Conservation (phyloP, 345 rosid genomes). For the Abelmoschus esculentus region DNA sequence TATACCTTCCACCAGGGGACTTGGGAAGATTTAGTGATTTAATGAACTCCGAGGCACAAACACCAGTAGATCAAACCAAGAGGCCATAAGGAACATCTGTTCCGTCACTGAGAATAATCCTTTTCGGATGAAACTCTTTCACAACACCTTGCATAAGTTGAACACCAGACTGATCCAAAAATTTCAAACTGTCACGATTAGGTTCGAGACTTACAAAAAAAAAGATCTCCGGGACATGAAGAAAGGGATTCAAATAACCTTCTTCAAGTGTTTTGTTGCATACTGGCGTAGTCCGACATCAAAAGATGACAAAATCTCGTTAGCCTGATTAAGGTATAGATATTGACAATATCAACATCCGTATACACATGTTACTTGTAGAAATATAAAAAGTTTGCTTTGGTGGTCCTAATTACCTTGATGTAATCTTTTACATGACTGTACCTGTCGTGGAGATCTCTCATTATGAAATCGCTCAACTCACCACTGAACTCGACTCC, state of each 20-base stretch:
- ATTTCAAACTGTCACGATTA: slow-evolving; percentile 6
- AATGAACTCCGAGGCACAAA: slow-evolving; percentile 66
- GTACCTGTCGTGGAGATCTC: slow-evolving; percentile 67
- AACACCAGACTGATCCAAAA: slow-evolving; percentile 1
- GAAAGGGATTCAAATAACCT: slow-evolving; percentile 27
- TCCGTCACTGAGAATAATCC: slow-evolving; percentile 48
- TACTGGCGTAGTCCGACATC: slow-evolving; percentile 58
- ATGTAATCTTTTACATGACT: slow-evolving; percentile 68
- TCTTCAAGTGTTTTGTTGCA: slow-evolving; percentile 57
- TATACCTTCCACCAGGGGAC: slow-evolving; percentile 64
- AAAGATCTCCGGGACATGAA: neutral
- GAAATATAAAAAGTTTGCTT: neutral
- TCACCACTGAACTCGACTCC: slow-evolving; percentile 98
- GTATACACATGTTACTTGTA: neutral
- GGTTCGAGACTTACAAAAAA: slow-evolving; percentile 1
- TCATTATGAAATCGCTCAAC: slow-evolving; percentile 88
- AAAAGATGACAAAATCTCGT: slow-evolving; percentile 70
- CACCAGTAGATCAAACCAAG: slow-evolving; percentile 91
- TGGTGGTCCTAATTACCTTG: slow-evolving; percentile 30
- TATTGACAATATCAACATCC: neutral
- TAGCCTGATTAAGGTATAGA: slow-evolving; percentile 44
- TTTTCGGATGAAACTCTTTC: slow-evolving; percentile 13
- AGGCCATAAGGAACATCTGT: slow-evolving; percentile 73
- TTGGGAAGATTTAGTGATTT: slow-evolving; percentile 48
- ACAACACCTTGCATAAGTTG: neutral